Percentiles rank a stretch among this genome's conserved stretches.
Evolutionary conservation across 768 basidiomycete genomes (phyloP).

Genomic region (Cytidiella melzeri): DNA sequence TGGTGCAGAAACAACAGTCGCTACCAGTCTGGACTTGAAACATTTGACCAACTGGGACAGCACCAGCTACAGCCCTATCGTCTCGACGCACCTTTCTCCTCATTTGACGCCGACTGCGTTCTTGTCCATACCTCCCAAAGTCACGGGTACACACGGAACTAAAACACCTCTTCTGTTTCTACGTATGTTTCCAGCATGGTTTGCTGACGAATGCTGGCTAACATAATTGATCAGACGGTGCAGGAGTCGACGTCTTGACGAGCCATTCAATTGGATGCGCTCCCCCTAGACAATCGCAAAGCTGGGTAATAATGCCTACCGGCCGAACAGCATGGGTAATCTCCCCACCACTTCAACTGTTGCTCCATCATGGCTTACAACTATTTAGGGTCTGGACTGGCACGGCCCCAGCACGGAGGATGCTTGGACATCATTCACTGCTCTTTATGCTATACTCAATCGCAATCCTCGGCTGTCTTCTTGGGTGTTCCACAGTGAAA

Average conservation of each 20-base stretch:
- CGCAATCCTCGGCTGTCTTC: constrained; percentile 30
- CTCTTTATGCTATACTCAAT: constrained; percentile 44
- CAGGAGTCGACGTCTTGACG: constrained; percentile 67
- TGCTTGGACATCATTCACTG: constrained; percentile 56
- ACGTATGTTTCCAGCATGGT: constrained; percentile 54
- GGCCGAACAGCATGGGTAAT: constrained; percentile 80
- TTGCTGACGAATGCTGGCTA: too few species aligned
- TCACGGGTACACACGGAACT: constrained; percentile 23
- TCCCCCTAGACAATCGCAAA: constrained; percentile 48
- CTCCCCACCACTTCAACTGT: neutral
- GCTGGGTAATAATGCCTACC: constrained; percentile 79
- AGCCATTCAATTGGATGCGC: constrained; percentile 57
- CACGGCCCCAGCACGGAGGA: constrained; percentile 77
- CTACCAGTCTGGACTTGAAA: constrained; percentile 38
- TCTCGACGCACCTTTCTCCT: constrained; percentile 54
- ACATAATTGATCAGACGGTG: constrained; percentile 61
- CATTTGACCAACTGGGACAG: constrained; percentile 40
- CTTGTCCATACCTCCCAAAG: constrained; percentile 47
- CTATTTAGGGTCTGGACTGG: constrained; percentile 79
- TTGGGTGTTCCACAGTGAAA: constrained; percentile 33
- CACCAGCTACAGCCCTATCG: constrained; percentile 34
- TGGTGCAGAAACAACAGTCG: constrained; percentile 26
- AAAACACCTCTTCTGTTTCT: constrained; percentile 55
- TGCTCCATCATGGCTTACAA: constrained; percentile 1
- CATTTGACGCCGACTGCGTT: constrained; percentile 52